Percentiles rank a stretch among this genome's conserved stretches.
These are phyloP conservation scores for Hamigera avellanea DNA, from an alignment of 495 filamentous ascomycete genomes.

Conservation along the genomic window DNA sequence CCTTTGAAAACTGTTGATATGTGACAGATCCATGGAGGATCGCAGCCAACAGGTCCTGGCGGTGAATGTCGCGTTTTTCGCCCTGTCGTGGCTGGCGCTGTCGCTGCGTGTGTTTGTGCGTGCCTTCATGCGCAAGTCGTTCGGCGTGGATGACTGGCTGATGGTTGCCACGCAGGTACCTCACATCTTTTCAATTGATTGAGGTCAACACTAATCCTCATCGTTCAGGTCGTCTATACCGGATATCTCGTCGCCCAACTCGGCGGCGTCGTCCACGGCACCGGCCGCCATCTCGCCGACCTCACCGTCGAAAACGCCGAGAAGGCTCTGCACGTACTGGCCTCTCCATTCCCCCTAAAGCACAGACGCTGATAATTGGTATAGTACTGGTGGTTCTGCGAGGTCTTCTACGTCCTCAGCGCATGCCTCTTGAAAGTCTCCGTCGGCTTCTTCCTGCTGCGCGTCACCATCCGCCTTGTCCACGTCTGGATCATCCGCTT, in stretches of 20 bases:
- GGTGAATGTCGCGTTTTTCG: background rate
- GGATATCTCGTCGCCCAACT: background rate
- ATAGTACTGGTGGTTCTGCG: slow-evolving; percentile 16
- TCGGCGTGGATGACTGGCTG: slow-evolving; percentile 1
- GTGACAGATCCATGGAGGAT: background rate
- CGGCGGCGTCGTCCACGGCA: background rate
- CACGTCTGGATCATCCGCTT: slow-evolving; percentile 26
- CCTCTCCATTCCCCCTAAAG: background rate
- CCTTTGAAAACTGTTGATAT: too few relatives aligned
- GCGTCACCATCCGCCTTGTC: slow-evolving; percentile 21
- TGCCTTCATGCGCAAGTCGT: slow-evolving; percentile 1
- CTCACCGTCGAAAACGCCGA: background rate
- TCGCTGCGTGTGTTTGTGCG: background rate
- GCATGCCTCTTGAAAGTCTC: slow-evolving; percentile 26
- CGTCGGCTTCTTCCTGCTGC: slow-evolving; percentile 32
- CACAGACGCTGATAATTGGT: background rate
- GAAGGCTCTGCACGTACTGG: background rate
- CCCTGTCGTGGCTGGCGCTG: slow-evolving; percentile 1
- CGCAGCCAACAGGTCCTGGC: background rate
- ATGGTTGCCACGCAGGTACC: slow-evolving; percentile 1
- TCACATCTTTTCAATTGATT: background rate
- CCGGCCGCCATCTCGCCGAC: background rate
- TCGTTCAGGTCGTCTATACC: too few relatives aligned
- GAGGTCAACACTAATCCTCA: background rate
- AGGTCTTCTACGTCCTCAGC: slow-evolving; percentile 22